A percentile compares a stretch with the other conserved stretches of the same genome.
phyloP scores from a whole-genome alignment of 1,139 yeast genomes.

The Taphrina betulina region DNA sequence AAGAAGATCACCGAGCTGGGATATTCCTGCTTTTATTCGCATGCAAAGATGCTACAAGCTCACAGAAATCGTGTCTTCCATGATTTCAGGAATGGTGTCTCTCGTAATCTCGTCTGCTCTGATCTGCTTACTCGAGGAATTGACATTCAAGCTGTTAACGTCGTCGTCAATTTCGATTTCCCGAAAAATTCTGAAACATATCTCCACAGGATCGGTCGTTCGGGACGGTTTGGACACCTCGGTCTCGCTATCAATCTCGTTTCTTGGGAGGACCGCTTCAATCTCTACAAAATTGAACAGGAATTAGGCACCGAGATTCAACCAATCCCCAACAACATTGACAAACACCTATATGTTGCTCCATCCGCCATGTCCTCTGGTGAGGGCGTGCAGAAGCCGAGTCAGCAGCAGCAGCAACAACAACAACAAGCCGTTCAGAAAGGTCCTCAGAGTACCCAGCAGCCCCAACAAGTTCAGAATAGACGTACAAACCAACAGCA shows the following conservation, averaged over 20 bases:
- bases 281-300: conserved; percentile 90
- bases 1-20: conserved; percentile 95
- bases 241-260: conserved; percentile 96
- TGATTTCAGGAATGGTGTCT: conserved; percentile 97
- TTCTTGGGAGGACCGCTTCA: conserved; percentile 90
- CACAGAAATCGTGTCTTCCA: conserved; percentile 98
- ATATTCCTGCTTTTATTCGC: conserved; percentile 94
- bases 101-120: conserved; percentile 93
- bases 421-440: conserved; percentile 22
- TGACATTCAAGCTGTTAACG: conserved; percentile 98
- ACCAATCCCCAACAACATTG: conserved; percentile 91
- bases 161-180: conserved; percentile 95
- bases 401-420: conserved; percentile 24
- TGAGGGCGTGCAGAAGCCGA: conserved; percentile 31
- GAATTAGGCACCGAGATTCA: conserved; percentile 96
- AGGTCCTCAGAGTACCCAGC: conserved; percentile 39
- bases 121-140: conserved; percentile 97
- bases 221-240: conserved; percentile 97
- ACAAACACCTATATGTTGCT: conserved; percentile 73
- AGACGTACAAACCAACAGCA: conserved; percentile 39
- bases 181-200: conserved; percentile 98
- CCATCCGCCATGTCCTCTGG: conserved; percentile 34
- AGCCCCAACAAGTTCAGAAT: conserved; percentile 35
- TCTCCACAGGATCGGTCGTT: conserved; percentile 97
- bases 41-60: conserved; percentile 96